Percentiles rank a stretch among this genome's conserved stretches.
phyloP scores from a whole-genome alignment of 306 rosid species.

The Malus fusca region DNA sequence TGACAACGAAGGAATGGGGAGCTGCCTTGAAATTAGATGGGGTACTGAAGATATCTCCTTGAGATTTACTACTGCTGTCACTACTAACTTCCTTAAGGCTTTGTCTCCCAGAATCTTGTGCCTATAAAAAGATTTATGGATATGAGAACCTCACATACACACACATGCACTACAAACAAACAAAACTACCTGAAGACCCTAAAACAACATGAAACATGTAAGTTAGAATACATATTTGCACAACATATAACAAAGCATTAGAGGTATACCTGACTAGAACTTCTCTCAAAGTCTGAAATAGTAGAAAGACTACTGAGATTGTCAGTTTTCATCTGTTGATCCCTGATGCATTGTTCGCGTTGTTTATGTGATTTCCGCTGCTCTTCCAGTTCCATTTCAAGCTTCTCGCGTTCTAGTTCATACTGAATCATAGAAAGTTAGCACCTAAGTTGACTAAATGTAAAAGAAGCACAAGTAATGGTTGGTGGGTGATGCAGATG shows the following conservation, averaged over 20 bases:
- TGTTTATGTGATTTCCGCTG: constrained; percentile 64
- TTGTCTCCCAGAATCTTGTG: constrained; percentile 41
- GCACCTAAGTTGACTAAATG: constrained; percentile 3
- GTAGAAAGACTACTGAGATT: constrained; percentile 37
- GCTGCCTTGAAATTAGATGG: constrained; percentile 55
- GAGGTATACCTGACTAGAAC: constrained; percentile 53
- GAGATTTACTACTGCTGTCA: constrained; percentile 37
- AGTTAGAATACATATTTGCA: no score
- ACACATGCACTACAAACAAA: neutral
- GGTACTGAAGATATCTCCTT: constrained; percentile 62
- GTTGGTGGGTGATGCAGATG: constrained; percentile 5
- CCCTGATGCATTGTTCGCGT: constrained; percentile 51
- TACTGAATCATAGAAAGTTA: constrained; percentile 45
- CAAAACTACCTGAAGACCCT: neutral
- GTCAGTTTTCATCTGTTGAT: constrained; percentile 58
- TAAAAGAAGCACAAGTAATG: neutral
- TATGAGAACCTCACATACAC: constrained; percentile 2
- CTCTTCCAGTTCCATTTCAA: constrained; percentile 74
- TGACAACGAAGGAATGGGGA: constrained; percentile 65
- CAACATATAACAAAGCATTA: neutral
- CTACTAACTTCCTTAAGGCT: constrained; percentile 35
- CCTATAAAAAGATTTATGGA: constrained; percentile 21
- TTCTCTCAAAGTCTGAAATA: constrained; percentile 37
- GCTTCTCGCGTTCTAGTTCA: constrained; percentile 84
- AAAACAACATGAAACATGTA: neutral